Conservation (phyloP, 495 filamentous ascomycete species). For the Penicillium chermesinum region DNA sequence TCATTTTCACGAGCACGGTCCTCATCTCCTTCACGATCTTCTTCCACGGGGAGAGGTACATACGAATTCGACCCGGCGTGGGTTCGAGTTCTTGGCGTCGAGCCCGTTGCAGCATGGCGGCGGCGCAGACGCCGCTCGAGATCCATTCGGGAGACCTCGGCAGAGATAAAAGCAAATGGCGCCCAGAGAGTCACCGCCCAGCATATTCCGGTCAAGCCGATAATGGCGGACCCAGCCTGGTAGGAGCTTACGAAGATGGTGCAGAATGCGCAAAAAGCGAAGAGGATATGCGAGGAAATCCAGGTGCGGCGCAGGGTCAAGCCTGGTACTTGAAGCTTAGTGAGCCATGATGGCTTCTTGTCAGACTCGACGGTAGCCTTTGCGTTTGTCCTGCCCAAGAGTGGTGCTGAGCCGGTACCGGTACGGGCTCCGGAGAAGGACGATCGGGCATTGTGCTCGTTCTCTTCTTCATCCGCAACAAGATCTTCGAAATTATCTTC, state of each 20-base stretch:
- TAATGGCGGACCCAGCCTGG: conserved; percentile 62
- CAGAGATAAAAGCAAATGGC: conserved; percentile 85
- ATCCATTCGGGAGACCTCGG: conserved; percentile 77
- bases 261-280: conserved; percentile 69
- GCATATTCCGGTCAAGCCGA: conserved; percentile 74
- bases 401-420: conserved; percentile 25
- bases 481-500: background rate
- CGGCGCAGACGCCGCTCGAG: conserved; percentile 55
- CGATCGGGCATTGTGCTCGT: conserved; percentile 21
- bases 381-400: conserved; percentile 14
- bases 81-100: background rate
- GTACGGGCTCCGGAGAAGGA: conserved; percentile 30
- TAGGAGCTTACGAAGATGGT: conserved; percentile 70
- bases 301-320: conserved; percentile 83
- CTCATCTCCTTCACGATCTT: conserved; percentile 3
- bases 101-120: conserved; percentile 22
- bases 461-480: conserved; percentile 11
- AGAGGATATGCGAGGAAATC: conserved; percentile 75
- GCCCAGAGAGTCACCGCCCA: conserved; percentile 92
- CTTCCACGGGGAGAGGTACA: conserved; percentile 7
- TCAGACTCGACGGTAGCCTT: conserved; percentile 5
- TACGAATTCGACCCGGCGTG: conserved; percentile 5
- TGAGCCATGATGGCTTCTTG: conserved; percentile 36
- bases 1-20: conserved; percentile 19
- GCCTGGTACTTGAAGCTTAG: conserved; percentile 63